Evolutionary conservation across 805 yeast species (phyloP).

Genomic region (Sporopachydermia lactativora): DNA sequence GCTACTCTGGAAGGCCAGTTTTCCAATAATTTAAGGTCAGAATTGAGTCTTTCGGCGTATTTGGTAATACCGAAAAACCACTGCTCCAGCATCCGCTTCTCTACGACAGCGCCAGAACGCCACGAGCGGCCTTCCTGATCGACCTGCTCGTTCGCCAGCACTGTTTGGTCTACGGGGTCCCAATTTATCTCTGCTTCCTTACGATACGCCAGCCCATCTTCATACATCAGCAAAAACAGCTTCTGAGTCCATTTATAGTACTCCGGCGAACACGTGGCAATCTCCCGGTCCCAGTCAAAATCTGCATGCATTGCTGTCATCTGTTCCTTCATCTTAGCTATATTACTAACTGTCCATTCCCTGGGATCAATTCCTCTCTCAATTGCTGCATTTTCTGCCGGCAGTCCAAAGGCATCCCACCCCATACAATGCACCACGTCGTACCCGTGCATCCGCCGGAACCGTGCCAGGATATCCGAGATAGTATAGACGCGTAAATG

Average conservation of each 20-base stretch:
- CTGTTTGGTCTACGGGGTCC: constrained; percentile 96
- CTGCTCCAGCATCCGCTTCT: constrained; percentile 66
- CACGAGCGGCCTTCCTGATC: constrained; percentile 84
- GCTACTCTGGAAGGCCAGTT: constrained; percentile 87
- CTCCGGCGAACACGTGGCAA: constrained; percentile 73
- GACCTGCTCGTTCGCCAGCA: constrained; percentile 92
- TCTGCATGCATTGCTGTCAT: constrained; percentile 65
- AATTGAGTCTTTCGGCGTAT: constrained; percentile 52
- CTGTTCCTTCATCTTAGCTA: constrained; percentile 76
- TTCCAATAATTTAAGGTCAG: constrained; percentile 45
- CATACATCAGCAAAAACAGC: constrained; percentile 57
- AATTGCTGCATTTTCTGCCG: constrained; percentile 97
- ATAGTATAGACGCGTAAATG: constrained; percentile 89
- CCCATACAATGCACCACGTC: constrained; percentile 94
- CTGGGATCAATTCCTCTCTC: constrained; percentile 70
- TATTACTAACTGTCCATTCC: constrained; percentile 71
- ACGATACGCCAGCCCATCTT: constrained; percentile 74
- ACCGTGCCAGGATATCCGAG: constrained; percentile 72
- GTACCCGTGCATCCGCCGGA: constrained; percentile 59
- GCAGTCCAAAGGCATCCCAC: constrained; percentile 98
- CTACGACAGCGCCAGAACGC: constrained; percentile 95
- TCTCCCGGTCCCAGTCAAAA: constrained; percentile 89
- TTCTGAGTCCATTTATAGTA: constrained; percentile 91
- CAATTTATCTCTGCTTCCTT: constrained; percentile 85
- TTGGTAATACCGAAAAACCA: constrained; percentile 91